Evolutionary conservation across 2,329 filamentous ascomycete genomes (phyloP).

Genomic region (Cercospora nicotianae): DNA sequence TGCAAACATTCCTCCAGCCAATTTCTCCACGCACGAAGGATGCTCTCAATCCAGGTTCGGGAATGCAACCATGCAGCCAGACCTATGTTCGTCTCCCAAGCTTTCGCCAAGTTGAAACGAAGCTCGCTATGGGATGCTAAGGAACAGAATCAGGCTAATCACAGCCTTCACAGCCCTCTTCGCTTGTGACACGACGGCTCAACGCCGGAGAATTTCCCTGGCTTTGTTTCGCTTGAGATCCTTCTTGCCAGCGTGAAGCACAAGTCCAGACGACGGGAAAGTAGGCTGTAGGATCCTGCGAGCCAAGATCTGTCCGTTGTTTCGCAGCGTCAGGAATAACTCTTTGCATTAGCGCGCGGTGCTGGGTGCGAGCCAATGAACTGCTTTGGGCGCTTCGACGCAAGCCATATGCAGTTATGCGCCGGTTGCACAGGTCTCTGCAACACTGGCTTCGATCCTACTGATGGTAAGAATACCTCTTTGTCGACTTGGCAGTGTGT

Average conservation of each 20-base stretch:
- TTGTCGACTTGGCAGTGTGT: conserved; percentile 1
- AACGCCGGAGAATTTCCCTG: neutral
- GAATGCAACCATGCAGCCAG: neutral
- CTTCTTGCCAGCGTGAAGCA: neutral
- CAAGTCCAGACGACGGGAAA: neutral
- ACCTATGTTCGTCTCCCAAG: neutral
- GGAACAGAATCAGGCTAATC: neutral
- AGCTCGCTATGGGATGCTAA: neutral
- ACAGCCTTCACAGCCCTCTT: neutral
- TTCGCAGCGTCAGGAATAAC: neutral
- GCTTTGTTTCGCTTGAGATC: neutral
- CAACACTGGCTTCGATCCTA: neutral
- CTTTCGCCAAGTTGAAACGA: neutral
- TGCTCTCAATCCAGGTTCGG: neutral
- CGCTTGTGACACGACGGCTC: neutral
- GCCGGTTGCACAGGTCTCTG: neutral
- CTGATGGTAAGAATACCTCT: neutral
- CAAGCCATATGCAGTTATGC: neutral
- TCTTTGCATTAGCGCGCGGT: neutral
- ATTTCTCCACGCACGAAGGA: neutral
- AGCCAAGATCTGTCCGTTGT: neutral
- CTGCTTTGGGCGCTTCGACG: neutral
- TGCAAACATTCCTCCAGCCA: neutral
- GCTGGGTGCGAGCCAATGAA: neutral
- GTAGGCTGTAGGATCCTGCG: neutral